Evolutionary conservation across 2,329 filamentous ascomycete species (phyloP).

Genomic region (Scedosporium dehoogii): DNA sequence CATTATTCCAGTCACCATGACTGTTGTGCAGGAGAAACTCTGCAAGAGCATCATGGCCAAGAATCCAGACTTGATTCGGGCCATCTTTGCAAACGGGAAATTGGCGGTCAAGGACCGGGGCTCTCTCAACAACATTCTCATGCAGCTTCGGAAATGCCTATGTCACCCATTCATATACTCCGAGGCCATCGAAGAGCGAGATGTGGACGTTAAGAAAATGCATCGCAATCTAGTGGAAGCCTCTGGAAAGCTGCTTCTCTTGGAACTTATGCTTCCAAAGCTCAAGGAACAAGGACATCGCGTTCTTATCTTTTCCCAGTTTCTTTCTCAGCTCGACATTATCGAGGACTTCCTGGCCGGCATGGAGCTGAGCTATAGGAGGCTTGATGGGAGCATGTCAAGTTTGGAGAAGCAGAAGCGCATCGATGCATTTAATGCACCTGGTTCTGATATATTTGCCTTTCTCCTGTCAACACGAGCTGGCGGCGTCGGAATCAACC

Average conservation of each 20-base stretch:
- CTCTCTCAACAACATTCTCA: constrained; percentile 84
- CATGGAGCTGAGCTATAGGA: constrained; percentile 61
- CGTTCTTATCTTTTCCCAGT: constrained; percentile 93
- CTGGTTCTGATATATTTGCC: constrained; percentile 72
- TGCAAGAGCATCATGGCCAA: constrained; percentile 90
- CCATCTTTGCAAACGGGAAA: constrained; percentile 65
- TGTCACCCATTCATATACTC: constrained; percentile 97
- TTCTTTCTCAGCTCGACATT: constrained; percentile 78
- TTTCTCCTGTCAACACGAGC: constrained; percentile 91
- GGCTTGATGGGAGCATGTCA: constrained; percentile 76
- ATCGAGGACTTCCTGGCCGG: constrained; percentile 84
- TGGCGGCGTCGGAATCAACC: constrained; percentile 93
- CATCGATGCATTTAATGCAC: constrained; percentile 88
- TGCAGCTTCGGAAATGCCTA: constrained; percentile 88
- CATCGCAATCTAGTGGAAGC: constrained; percentile 84
- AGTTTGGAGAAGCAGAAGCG: constrained; percentile 85
- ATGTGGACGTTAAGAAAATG: constrained; percentile 47
- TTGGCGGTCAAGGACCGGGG: constrained; percentile 63
- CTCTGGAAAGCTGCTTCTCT: constrained; percentile 75
- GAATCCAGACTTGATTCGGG: constrained; percentile 77
- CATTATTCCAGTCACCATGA: constrained; percentile 94
- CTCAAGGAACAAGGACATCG: constrained; percentile 77
- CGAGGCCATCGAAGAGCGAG: constrained; percentile 75
- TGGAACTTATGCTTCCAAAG: constrained; percentile 80
- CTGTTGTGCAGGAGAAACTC: constrained; percentile 81